Evolutionary conservation across 495 filamentous ascomycete genomes (phyloP).

Genomic region (Aspergillus carlsbadensis): DNA sequence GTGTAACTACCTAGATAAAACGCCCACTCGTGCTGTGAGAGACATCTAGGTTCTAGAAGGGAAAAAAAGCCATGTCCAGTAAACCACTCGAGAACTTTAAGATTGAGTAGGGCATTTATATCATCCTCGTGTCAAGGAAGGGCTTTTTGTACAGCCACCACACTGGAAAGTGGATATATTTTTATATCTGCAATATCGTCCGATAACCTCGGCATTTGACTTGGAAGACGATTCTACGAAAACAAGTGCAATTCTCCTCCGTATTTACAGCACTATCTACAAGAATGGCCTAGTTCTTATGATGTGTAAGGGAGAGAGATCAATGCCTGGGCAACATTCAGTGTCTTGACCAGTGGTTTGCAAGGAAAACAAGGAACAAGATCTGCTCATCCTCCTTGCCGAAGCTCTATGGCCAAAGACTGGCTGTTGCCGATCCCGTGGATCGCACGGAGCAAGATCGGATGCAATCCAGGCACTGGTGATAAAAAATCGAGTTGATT

Average conservation of each 20-base stretch:
- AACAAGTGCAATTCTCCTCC: not conserved
- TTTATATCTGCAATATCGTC: no score
- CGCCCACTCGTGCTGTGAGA: no score
- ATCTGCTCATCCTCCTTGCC: not conserved
- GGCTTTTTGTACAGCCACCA: no score
- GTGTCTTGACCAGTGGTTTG: not conserved
- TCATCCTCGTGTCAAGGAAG: no score
- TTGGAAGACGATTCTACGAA: not conserved
- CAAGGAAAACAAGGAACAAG: not conserved
- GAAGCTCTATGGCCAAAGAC: not conserved
- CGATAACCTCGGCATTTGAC: no score
- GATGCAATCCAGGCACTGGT: not conserved
- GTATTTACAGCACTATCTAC: not conserved
- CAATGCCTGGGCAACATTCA: not conserved
- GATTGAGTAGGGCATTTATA: no score
- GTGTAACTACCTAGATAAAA: no score
- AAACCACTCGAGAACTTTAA: no score
- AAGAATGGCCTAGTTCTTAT: not conserved
- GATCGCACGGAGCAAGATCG: conserved; percentile 11
- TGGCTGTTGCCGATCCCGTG: not conserved
- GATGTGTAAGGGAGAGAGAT: conserved; percentile 1
- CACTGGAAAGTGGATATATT: no score
- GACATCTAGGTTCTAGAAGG: no score
- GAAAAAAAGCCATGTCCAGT: no score
- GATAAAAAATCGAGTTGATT: not conserved